Evolutionary conservation across 2,329 filamentous ascomycete genomes (phyloP), one percentile per base, ranked within the genome.

Genomic region (Cladosporium oxysporum): DNA sequence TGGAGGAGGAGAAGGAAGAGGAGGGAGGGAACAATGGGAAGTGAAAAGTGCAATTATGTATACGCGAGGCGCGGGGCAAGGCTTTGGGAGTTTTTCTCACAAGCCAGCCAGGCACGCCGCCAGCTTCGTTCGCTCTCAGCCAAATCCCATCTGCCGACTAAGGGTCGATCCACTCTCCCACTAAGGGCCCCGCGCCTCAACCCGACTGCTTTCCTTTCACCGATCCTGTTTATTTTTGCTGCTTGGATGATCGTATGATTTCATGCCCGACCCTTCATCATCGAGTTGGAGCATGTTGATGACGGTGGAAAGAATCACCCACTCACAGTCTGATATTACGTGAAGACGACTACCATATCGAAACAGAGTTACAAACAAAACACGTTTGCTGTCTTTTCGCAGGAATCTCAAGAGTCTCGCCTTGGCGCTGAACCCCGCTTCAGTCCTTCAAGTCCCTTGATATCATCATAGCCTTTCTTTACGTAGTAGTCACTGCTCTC

Each of bases 31-130:
- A 58, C 11, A 58, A 26, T 14, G 53, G 31, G n/a, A 33, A 21
- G 29, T 31, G 53, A 58, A 52, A 28, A 52, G 26, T 52, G 49
- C 49, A 52, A 52, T 26, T 58, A 58, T 53, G 50, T 53, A 58
- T 58, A 58, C n/a, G 21, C 49, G 49, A 52, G 26, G 21, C n/a
- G 29, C 31, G 29, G 29, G 53, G 29, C 29, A 31, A 31, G 31
- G 53, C 31, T 33, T 21, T 52, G 47, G 49, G 49, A 28, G 49
- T 52, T 52, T 52, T 52, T 28, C 37, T 44, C 37, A 44, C 37
- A 44, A 44, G 37, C 37, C 35, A 41, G 11, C 35, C 37, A 44
- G 37, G 37, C 37, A 44, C 37, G 37, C 37, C 37, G 37, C 37
- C 37, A 44, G 37, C 37, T 44, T 44, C 37, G 37, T 44, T 44